phyloP scores from a whole-genome alignment of 306 rosid species.

The Pyrus betulifolia region DNA sequence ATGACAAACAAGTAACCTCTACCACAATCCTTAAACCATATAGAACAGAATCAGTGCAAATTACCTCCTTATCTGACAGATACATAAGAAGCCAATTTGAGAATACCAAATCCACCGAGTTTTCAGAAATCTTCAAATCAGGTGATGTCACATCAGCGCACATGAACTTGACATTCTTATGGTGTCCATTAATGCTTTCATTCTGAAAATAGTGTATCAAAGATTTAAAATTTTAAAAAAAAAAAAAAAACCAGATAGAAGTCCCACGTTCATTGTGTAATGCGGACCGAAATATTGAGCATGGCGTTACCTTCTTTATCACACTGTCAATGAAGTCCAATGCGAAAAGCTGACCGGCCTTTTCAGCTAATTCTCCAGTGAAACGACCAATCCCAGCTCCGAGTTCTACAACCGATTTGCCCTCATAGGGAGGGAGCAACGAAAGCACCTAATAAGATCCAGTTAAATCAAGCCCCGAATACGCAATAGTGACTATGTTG shows the following conservation, averaged over 20 bases:
- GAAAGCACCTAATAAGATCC: constrained; percentile 52
- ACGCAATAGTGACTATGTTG: background rate
- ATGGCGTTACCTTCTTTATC: constrained; percentile 59
- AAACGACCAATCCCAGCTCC: constrained; percentile 99
- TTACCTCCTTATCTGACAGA: constrained; percentile 84
- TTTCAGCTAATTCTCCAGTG: constrained; percentile 74
- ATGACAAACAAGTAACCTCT: background rate
- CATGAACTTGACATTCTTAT: constrained; percentile 68
- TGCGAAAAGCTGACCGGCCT: constrained; percentile 77
- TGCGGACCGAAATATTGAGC: background rate
- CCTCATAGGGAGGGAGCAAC: constrained; percentile 64
- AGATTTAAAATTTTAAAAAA: background rate
- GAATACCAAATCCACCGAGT: constrained; percentile 71
- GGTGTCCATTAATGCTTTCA: constrained; percentile 69
- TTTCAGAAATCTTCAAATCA: constrained; percentile 49
- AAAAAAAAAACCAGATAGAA: background rate
- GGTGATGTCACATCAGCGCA: constrained; percentile 96
- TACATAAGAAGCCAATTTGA: constrained; percentile 99
- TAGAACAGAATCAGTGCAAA: background rate
- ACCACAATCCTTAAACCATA: background rate
- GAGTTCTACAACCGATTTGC: constrained; percentile 74
- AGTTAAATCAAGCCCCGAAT: background rate
- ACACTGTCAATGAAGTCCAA: constrained; percentile 86
- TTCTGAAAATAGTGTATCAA: constrained; percentile 40
- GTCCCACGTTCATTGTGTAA: background rate